Evolutionary conservation across 331 rosid genomes (phyloP).

Genomic region (Telfairia occidentalis): DNA sequence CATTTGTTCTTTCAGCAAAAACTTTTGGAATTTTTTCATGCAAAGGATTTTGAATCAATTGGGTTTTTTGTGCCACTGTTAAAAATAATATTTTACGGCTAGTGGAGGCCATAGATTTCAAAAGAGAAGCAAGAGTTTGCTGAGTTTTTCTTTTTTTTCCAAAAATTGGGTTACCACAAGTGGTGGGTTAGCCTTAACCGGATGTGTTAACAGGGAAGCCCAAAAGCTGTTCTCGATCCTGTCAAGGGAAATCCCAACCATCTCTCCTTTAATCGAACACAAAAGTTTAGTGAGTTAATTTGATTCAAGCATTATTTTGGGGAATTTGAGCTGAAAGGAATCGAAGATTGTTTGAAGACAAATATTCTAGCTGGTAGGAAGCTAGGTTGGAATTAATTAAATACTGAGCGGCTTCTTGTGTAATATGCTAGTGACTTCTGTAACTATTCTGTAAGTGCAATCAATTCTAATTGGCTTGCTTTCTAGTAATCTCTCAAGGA

Average conservation of each 20-base stretch:
- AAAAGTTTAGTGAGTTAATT: neutral
- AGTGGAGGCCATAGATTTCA: neutral
- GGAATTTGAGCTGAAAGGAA: neutral
- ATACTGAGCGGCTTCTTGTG: neutral
- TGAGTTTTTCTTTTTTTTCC: too few relatives aligned
- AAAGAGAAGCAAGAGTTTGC: neutral
- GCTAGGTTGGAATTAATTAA: neutral
- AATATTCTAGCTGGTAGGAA: neutral
- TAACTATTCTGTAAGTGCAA: neutral
- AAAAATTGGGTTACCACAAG: too few relatives aligned
- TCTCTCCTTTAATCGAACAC: too few relatives aligned
- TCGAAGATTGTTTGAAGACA: neutral
- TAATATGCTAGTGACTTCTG: neutral
- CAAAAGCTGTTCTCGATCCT: too few relatives aligned
- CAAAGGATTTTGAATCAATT: neutral
- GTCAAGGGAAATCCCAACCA: too few relatives aligned
- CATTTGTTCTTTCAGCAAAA: neutral
- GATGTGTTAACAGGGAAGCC: too few relatives aligned
- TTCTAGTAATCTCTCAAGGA: neutral
- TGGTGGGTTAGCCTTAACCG: too few relatives aligned
- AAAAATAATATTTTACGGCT: neutral
- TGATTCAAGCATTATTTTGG: neutral
- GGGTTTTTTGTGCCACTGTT: neutral
- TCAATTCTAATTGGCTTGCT: neutral
- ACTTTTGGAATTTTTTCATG: neutral